Base-by-base conservation (phyloP, 805 yeast species). In the Clavispora phyllophila region DNA sequence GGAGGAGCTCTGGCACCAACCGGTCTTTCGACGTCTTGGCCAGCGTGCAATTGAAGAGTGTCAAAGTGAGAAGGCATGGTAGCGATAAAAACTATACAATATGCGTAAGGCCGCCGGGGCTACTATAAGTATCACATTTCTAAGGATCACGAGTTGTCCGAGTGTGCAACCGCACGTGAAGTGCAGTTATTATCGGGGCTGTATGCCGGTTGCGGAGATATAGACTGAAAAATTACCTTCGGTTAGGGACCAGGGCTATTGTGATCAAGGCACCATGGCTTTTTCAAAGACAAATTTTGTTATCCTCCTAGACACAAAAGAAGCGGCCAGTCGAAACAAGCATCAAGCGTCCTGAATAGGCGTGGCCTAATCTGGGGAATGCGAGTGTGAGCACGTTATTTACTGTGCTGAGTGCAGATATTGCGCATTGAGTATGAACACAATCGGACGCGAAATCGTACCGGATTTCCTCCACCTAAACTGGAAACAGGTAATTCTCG, bases 21-120 rank as follows among this genome's bases (percentile, higher is more conserved):
- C 12, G 81, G 71, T 47, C 76, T 72, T 53, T 86, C 90, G 24
- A 68, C 74, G 47, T 74, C 75, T 70, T 89, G 96, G 51, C 99
- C 99, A 42, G 96, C 96, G 67, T 91, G 98, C 55, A 91, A 78
- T 73, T 91, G 96, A 45, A 86, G 73, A 24, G 96, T 90, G 57
- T 90, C 96, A 57, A 87, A 88, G 58, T 84, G 90, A 27, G 82
- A 76, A 29, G 81, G 79, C 72, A 68, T 68, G 20, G 12, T 29
- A 9, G 20, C 13, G 33, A 10, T 28, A 7, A 10, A n/a, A 27
- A 8, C 15, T 5, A 5, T 15, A 15, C n/a, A 3, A 5, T 5
- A 2, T 19, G 7, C 10, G 3, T 13, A 20, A 7, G 24, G 24
- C 25, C 14, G 25, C 25, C 31, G 15, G 13, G 25, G 36, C 32